phyloP scores from a whole-genome alignment of 805 yeast genomes.

The Candida takata region DNA sequence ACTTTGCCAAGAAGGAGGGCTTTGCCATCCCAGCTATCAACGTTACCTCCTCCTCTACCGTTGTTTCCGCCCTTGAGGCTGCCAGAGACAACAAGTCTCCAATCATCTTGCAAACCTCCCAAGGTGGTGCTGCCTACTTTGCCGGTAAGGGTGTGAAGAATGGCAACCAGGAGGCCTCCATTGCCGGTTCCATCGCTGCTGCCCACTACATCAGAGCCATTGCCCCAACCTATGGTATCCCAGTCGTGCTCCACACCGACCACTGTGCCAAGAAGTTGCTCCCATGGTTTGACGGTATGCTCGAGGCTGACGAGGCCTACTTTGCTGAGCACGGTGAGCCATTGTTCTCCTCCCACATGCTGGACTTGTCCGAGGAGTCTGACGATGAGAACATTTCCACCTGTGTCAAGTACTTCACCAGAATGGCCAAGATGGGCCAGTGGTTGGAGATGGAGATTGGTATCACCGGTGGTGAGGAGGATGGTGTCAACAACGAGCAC shows the following conservation, averaged over 20 bases:
- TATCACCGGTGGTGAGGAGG: slow-evolving; percentile 99
- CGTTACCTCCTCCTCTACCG: slow-evolving; percentile 97
- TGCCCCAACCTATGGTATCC: slow-evolving; percentile 95
- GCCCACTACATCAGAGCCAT: slow-evolving; percentile 95
- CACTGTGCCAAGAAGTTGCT: slow-evolving; percentile 98
- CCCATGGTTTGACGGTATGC: slow-evolving; percentile 99
- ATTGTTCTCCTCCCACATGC: slow-evolving; percentile 97
- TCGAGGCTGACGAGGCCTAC: slow-evolving; percentile 92
- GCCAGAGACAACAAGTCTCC: slow-evolving; percentile 94
- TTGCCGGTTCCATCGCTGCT: slow-evolving; percentile 93
- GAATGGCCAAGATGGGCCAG: slow-evolving; percentile 91
- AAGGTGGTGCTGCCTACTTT: slow-evolving; percentile 99
- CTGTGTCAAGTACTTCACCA: slow-evolving; percentile 90
- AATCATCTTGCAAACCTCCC: slow-evolving; percentile 92
- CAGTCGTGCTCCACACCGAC: slow-evolving; percentile 95
- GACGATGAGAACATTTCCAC: slow-evolving; percentile 94
- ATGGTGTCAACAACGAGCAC: slow-evolving; percentile 98
- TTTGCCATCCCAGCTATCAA: slow-evolving; percentile 98
- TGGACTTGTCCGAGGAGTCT: slow-evolving; percentile 93
- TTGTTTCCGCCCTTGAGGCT: slow-evolving; percentile 93
- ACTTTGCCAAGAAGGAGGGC: slow-evolving; percentile 86
- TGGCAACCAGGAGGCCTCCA: slow-evolving; percentile 89
- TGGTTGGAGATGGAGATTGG: slow-evolving; percentile 99
- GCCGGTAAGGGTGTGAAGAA: slow-evolving; percentile 99
- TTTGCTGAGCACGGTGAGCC: slow-evolving; percentile 86